Evolutionary conservation across 2,329 filamentous ascomycete species (phyloP).

Genomic region (Tricladium varicosporioides): DNA sequence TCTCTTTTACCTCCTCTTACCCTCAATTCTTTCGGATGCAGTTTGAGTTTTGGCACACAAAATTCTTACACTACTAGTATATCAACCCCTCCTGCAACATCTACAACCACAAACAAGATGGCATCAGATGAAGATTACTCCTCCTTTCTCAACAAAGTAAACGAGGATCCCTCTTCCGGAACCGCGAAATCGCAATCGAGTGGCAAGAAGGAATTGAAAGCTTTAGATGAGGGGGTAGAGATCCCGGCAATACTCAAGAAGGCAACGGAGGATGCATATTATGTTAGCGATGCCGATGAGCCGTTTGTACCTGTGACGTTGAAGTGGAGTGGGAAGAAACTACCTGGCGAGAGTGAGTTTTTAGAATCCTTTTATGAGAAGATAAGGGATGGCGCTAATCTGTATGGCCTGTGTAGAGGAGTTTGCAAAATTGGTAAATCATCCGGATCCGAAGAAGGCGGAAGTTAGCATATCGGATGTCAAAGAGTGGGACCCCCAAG

Average conservation of each 20-base stretch:
- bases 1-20: background rate
- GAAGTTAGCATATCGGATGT: constrained; percentile 65
- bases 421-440: constrained; percentile 66
- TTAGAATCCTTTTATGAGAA: constrained; percentile 9
- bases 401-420: constrained; percentile 50
- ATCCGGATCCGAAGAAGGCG: constrained; percentile 50
- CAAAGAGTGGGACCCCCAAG: constrained; percentile 69
- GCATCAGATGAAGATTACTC: constrained; percentile 79
- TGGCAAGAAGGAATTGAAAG: constrained; percentile 45
- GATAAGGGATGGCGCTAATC: background rate
- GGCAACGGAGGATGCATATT: constrained; percentile 59
- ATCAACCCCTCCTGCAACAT: background rate
- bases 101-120: constrained; percentile 44
- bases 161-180: constrained; percentile 70
- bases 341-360: constrained; percentile 61
- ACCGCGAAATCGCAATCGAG: constrained; percentile 34
- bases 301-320: constrained; percentile 76
- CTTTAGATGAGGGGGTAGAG: constrained; percentile 50
- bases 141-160: constrained; percentile 83
- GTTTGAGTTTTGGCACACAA: no score
- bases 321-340: constrained; percentile 51
- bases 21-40: no score
- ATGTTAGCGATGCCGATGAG: constrained; percentile 81
- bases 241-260: constrained; percentile 59
- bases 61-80: constrained; percentile 14